These are phyloP conservation scores for Viscum album DNA, from an alignment of 177 flowering plant genomes.

Conservation along the genomic window DNA sequence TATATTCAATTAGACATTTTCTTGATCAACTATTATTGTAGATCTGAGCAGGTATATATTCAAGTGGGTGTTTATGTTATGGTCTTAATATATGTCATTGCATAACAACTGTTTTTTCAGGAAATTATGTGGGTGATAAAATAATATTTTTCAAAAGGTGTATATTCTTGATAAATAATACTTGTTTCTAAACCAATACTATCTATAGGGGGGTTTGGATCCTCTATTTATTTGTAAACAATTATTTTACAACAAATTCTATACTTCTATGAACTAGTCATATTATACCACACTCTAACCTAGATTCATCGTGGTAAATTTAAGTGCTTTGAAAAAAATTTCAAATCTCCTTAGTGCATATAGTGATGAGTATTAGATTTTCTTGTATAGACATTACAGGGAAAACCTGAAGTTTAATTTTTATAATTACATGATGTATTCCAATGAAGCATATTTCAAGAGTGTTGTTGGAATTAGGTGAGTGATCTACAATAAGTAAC, in stretches of 20 bases:
- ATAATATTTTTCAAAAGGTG: too few species aligned
- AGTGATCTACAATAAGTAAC: too few species aligned
- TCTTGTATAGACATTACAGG: conserved; percentile 7
- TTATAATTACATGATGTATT: conserved; percentile 7
- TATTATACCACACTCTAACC: conserved; percentile 24
- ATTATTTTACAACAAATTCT: conserved; percentile 28
- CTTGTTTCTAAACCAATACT: too few species aligned
- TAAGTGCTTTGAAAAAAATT: not conserved
- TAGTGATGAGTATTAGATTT: not conserved
- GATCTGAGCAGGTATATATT: too few species aligned
- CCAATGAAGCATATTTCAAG: conserved; percentile 10
- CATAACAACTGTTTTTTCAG: too few species aligned
- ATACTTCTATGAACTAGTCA: conserved; percentile 25
- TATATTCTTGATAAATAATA: too few species aligned
- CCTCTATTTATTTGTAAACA: conserved; percentile 8
- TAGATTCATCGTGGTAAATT: conserved; percentile 27
- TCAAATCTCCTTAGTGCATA: not conserved
- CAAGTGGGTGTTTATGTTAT: too few species aligned
- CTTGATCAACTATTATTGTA: too few species aligned
- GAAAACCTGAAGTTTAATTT: conserved; percentile 8
- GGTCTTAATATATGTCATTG: too few species aligned
- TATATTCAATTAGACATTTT: too few species aligned
- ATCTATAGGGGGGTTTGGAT: not conserved
- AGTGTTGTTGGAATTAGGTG: conserved; percentile 7
- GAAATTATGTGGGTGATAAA: too few species aligned